A percentile compares a stretch with the other conserved stretches of the same genome.
These are phyloP conservation scores for Grosmannia huntii DNA, from an alignment of 2,329 filamentous ascomycete genomes.

Conservation along the genomic window DNA sequence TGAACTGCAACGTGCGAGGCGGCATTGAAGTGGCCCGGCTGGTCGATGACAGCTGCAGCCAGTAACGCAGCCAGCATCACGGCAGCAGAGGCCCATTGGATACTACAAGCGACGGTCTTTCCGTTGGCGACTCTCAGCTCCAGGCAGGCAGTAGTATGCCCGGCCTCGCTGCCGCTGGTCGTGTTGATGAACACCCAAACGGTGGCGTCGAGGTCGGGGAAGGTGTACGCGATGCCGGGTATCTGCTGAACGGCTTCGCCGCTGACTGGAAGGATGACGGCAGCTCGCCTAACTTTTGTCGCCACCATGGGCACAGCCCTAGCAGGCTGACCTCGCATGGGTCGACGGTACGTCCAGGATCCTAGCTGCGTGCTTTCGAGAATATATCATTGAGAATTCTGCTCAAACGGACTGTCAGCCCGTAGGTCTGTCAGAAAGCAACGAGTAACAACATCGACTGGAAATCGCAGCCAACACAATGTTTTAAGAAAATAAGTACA, in stretches of 20 bases:
- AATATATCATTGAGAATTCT: too few relatives aligned
- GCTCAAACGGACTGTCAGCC: too few relatives aligned
- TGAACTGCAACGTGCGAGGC: slow-evolving; percentile 77
- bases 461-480: not conserved
- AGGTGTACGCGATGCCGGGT: slow-evolving; percentile 64
- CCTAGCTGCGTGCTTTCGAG: too few relatives aligned
- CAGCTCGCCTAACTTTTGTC: slow-evolving; percentile 33
- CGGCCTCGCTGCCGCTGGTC: slow-evolving; percentile 27
- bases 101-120: slow-evolving; percentile 69
- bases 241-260: slow-evolving; percentile 44
- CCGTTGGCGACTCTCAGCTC: slow-evolving; percentile 70
- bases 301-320: slow-evolving; percentile 69
- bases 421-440: slow-evolving; percentile 43
- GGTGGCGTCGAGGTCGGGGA: slow-evolving; percentile 69
- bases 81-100: slow-evolving; percentile 67
- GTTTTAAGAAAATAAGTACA: too few relatives aligned
- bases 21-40: slow-evolving; percentile 72
- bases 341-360: slow-evolving; percentile 36
- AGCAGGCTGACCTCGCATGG: slow-evolving; percentile 51
- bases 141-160: slow-evolving; percentile 57
- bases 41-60: slow-evolving; percentile 67
- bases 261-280: slow-evolving; percentile 45
- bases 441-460: not conserved
- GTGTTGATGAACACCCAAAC: slow-evolving; percentile 62
- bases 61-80: slow-evolving; percentile 61